A percentile compares a stretch with the other conserved stretches of the same genome.
These are phyloP conservation scores for Protomyces inouyei DNA, from an alignment of 1,139 yeast species.

Conservation along the genomic window DNA sequence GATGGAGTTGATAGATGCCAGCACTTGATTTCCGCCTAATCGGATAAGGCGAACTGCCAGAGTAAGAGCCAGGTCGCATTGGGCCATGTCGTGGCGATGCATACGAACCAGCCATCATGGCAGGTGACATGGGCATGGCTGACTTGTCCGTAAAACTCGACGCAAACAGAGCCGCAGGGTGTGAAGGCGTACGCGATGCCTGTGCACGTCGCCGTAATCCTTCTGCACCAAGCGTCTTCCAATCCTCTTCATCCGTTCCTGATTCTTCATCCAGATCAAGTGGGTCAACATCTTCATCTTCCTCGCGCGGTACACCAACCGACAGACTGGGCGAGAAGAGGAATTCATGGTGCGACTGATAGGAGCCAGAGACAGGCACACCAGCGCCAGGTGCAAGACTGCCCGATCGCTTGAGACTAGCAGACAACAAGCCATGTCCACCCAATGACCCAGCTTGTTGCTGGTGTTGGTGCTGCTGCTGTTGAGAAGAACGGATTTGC, in stretches of 20 bases:
- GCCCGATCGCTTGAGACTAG: constrained; percentile 4
- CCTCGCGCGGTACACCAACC: constrained; percentile 15
- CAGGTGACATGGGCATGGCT: constrained; percentile 5
- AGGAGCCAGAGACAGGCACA: constrained; percentile 4
- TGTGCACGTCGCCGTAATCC: constrained; percentile 36
- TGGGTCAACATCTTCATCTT: constrained; percentile 31
- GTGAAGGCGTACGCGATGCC: constrained; percentile 2
- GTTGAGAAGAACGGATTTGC: neutral
- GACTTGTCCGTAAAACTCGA: constrained; percentile 6
- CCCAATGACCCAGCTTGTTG: neutral
- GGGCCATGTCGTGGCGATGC: neutral
- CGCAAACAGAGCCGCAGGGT: neutral
- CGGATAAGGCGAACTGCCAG: constrained; percentile 10
- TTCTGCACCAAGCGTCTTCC: constrained; percentile 83
- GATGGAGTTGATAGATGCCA: constrained; percentile 8
- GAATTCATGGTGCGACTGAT: constrained; percentile 15
- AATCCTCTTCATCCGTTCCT: constrained; percentile 91
- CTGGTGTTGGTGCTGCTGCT: neutral
- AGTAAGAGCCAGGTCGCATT: neutral
- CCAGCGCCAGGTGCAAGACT: neutral
- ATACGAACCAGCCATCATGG: neutral
- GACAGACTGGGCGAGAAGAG: constrained; percentile 22
- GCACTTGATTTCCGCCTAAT: constrained; percentile 21
- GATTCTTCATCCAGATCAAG: constrained; percentile 34
- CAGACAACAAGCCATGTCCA: neutral